Evolutionary conservation across 2,329 filamentous ascomycete species (phyloP).

Genomic region (Venturia carpophila): DNA sequence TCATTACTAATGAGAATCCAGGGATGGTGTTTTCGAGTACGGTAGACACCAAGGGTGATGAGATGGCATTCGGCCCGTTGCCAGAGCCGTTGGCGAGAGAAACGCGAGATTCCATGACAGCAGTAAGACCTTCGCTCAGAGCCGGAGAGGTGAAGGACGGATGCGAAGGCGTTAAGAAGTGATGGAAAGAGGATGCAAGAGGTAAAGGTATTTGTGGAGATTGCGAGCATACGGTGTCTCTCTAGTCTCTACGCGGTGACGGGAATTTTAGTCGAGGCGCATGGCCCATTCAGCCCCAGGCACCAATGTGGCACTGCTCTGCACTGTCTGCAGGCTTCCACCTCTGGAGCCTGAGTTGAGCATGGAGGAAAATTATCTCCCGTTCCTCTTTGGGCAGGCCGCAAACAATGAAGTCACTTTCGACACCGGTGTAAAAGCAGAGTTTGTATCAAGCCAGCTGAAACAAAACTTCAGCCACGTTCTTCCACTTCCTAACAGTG

Average conservation of each 20-base stretch:
- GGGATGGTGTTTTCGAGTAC: not conserved
- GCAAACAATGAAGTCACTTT: not conserved
- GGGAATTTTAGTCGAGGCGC: not conserved
- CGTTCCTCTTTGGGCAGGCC: not conserved
- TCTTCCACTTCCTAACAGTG: too few species aligned
- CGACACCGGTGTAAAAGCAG: too few species aligned
- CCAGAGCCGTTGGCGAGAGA: not conserved
- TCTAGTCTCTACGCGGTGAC: not conserved
- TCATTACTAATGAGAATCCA: constrained; percentile 1
- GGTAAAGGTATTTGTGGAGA: not conserved
- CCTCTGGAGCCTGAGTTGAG: too few species aligned
- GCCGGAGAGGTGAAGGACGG: not conserved
- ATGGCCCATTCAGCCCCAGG: not conserved
- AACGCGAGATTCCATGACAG: constrained; percentile 2
- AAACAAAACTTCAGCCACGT: too few species aligned
- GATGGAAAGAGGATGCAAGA: not conserved
- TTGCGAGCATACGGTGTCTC: not conserved
- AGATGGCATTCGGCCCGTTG: constrained; percentile 5
- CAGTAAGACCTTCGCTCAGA: not conserved
- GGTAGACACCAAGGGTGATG: not conserved
- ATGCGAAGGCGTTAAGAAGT: too few species aligned
- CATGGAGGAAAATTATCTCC: too few species aligned
- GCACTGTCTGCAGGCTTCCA: too few species aligned
- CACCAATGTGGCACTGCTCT: not conserved
- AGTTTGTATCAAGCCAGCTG: too few species aligned